Evolutionary conservation across 805 yeast species (phyloP), one percentile per base, ranked within the genome.

Genomic region (Helenozyma rhizophorensis): DNA sequence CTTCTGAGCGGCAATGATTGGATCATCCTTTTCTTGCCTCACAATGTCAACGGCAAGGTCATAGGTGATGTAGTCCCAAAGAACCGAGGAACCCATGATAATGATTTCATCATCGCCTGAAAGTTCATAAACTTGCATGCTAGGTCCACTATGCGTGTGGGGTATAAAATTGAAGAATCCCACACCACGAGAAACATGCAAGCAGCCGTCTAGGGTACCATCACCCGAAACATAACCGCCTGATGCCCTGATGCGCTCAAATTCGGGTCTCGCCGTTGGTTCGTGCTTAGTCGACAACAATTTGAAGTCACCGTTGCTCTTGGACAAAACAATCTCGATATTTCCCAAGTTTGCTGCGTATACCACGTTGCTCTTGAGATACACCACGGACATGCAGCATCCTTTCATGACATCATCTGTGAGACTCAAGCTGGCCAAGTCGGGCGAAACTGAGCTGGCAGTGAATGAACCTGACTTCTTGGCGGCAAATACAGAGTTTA

Each of bases 291-390:
- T 76, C 1, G 95, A 83, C 25, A 93, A 62, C 4, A 76, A 64
- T n/a, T 69, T 63, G 53, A 76, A 82, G 30, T 86, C 90, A 19
- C 97, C 96, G 56, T 84, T 87, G 25, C 77, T 74, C 38, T 82
- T 74, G 6, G 95, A 79, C 31, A 90, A 55, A 30, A 93, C 67
- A 1, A 87, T 89, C 71, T 81, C 82, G 2, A 86, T 78, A 50
- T 93, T 97, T 49, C 99, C 99, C 34, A 86, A 75, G 43, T 89
- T 89, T 2, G 96, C 96, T 15, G 88, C 72, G 55, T 80, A 87
- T 14, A 88, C 54, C 34, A 66, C 70, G 32, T 74, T 74, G 13
- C 81, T 94, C 39, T 76, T 77, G 46, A 90, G 71, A 54, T 86
- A 93, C 10, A 87, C 68, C 9, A 87, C 78, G 0, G 96, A 80